Evolutionary conservation across 2,329 filamentous ascomycete genomes (phyloP), one percentile per base, ranked within the genome.

Genomic region (Ambrosiella cleistominuta): DNA sequence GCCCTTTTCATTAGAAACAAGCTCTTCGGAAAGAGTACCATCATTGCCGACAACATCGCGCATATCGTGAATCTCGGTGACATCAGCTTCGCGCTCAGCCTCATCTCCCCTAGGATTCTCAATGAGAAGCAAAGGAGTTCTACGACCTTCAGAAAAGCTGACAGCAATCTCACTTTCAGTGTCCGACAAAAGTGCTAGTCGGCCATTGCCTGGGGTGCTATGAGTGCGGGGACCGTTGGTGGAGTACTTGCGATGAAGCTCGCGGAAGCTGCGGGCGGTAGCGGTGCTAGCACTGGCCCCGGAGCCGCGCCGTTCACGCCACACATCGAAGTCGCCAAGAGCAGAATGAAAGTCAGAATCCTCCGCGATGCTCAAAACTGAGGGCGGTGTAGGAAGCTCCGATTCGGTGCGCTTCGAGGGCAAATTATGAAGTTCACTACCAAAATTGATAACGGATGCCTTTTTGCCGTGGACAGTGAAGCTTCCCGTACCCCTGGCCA

Each of bases 401-500:
- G 73, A 72, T 50, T 71, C 68, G 51, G 70, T 70, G 52, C 74
- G 71, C 61, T 91, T 86, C 0, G 81, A 77, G 0, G 83, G 78
- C 70, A 90, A 80, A 60, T 79, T 84, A 65, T 91, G 84, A 73
- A 95, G 83, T 64, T 95, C 91, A n/a, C 83, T 82, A 7, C 90
- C 89, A 67, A 98, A 94, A n/a, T 88, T 94, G 64, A 98, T 88
- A 58, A 98, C 87, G 0, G 89, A 95, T 2, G 93, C 93, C 70
- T 98, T 97, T 74, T 97, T 98, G 61, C 93, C 91, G 66, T 98
- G 93, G 3, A 98, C 83, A 3, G 93, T 95, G 68, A 98, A 98
- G 65, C 88, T 95, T 4, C 88, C 88, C 11, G 86, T 81, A 11
- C 85, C 85, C 53, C 93, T 82, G 6, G 85, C 75, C 11, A 98